These are phyloP conservation scores for Phytopythium helicoides DNA, from an alignment of 352 stramenopile genomes.

Conservation along the genomic window DNA sequence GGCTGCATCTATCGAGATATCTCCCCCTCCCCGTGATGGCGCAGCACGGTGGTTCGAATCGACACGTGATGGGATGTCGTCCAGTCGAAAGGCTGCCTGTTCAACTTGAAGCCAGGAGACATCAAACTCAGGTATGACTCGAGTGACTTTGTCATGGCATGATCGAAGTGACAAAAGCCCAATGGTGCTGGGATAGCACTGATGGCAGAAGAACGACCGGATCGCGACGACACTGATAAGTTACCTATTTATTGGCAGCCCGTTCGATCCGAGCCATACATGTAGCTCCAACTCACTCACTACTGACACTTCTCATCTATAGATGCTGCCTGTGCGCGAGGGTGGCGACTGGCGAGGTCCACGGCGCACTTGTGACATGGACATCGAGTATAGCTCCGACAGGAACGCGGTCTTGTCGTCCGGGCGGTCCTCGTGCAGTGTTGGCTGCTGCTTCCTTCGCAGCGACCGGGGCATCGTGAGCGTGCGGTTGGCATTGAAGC, in stretches of 20 bases:
- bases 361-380: conserved; percentile 22
- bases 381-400: conserved; percentile 39
- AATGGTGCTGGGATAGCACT: background rate
- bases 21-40: no score
- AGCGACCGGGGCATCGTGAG: conserved; percentile 24
- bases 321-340: background rate
- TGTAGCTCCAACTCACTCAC: background rate
- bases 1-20: no score
- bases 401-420: conserved; percentile 40
- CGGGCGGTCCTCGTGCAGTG: background rate
- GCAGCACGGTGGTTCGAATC: no score
- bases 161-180: no score
- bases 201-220: background rate
- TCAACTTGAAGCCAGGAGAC: background rate
- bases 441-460: conserved; percentile 15
- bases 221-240: conserved; percentile 1
- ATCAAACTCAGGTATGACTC: background rate
- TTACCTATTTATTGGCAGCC: background rate
- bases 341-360: conserved; percentile 1
- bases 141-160: background rate
- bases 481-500: conserved; percentile 8
- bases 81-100: background rate
- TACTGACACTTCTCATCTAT: background rate
- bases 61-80: background rate
- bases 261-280: background rate